Conservation (phyloP, 306 rosid genomes). For the Coriaria nepalensis region DNA sequence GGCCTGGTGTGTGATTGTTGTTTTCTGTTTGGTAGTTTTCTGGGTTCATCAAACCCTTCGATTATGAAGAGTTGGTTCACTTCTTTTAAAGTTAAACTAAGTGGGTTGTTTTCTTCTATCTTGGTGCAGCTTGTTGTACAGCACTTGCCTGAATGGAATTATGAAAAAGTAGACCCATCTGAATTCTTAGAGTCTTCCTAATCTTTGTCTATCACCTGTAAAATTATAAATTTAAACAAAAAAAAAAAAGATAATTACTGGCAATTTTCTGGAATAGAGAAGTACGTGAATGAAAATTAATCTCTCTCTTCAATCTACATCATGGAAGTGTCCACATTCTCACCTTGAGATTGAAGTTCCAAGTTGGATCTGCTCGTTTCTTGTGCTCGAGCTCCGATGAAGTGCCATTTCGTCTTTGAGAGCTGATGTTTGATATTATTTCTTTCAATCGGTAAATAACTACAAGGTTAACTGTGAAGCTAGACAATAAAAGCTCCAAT, state of each 20-base stretch:
- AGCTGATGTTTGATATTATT: no score
- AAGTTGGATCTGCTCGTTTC: slow-evolving; percentile 28
- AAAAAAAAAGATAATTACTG: no score
- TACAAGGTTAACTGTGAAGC: no score
- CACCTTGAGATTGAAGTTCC: slow-evolving; percentile 39
- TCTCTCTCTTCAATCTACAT: no score
- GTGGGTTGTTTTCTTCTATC: slow-evolving; percentile 3
- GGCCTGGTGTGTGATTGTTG: slow-evolving; percentile 51
- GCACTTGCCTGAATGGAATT: slow-evolving; percentile 73
- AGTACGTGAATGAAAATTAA: slow-evolving; percentile 24
- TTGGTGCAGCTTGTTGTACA: slow-evolving; percentile 62
- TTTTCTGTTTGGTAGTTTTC: neutral
- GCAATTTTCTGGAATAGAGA: no score
- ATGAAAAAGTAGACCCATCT: slow-evolving; percentile 26
- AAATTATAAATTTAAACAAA: no score
- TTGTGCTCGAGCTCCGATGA: slow-evolving; percentile 19
- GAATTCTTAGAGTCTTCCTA: slow-evolving; percentile 16
- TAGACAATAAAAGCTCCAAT: no score
- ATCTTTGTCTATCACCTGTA: neutral
- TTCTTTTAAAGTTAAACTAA: neutral
- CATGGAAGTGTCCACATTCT: slow-evolving; percentile 30
- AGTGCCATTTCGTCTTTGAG: no score
- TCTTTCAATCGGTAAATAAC: no score
- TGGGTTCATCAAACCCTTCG: neutral
- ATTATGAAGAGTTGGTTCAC: neutral